These are phyloP conservation scores for Pezicula radicicola DNA, from an alignment of 2,329 filamentous ascomycete species.

Conservation along the genomic window DNA sequence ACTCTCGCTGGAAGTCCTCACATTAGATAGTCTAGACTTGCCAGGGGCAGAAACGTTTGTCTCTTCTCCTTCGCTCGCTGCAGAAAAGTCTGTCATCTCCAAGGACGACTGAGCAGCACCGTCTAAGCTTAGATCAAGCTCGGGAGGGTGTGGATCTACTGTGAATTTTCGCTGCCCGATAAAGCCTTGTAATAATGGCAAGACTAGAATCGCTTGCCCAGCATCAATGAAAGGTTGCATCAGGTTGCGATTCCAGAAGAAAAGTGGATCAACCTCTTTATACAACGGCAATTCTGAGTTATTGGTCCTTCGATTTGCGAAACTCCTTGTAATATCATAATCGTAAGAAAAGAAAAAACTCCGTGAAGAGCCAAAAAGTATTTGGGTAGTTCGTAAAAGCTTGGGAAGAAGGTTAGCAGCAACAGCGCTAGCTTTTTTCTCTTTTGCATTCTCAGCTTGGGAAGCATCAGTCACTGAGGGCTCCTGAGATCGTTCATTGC, in stretches of 20 bases:
- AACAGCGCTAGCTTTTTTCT: slow-evolving; percentile 10
- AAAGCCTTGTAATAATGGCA: slow-evolving; percentile 92
- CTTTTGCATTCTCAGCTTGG: slow-evolving; percentile 1
- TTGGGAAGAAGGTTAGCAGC: slow-evolving; percentile 66
- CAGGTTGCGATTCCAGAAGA: slow-evolving; percentile 88
- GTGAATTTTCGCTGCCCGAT: slow-evolving; percentile 82
- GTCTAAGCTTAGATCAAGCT: slow-evolving; percentile 46
- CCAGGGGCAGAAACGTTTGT: slow-evolving; percentile 6
- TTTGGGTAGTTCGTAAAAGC: slow-evolving; percentile 75
- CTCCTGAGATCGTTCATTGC: slow-evolving; percentile 1
- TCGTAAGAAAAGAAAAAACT: slow-evolving; percentile 98
- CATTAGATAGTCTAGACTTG: slow-evolving; percentile 17
- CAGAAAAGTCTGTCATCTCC: slow-evolving; percentile 35
- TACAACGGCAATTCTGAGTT: slow-evolving; percentile 59
- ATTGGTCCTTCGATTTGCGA: slow-evolving; percentile 39
- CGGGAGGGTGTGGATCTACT: slow-evolving; percentile 56
- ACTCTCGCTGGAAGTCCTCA: slow-evolving; percentile 7
- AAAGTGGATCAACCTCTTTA: slow-evolving; percentile 70
- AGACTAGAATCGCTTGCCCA: slow-evolving; percentile 66
- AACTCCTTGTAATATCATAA: slow-evolving; percentile 76
- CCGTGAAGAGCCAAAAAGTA: slow-evolving; percentile 76
- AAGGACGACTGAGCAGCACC: slow-evolving; percentile 37
- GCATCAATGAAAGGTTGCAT: slow-evolving; percentile 69
- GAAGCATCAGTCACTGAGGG: not conserved
- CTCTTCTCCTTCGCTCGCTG: slow-evolving; percentile 10